A percentile compares a stretch with the other conserved stretches of the same genome.
phyloP scores from a whole-genome alignment of 805 yeast genomes.

The Schizosaccharomyces octosporus region DNA sequence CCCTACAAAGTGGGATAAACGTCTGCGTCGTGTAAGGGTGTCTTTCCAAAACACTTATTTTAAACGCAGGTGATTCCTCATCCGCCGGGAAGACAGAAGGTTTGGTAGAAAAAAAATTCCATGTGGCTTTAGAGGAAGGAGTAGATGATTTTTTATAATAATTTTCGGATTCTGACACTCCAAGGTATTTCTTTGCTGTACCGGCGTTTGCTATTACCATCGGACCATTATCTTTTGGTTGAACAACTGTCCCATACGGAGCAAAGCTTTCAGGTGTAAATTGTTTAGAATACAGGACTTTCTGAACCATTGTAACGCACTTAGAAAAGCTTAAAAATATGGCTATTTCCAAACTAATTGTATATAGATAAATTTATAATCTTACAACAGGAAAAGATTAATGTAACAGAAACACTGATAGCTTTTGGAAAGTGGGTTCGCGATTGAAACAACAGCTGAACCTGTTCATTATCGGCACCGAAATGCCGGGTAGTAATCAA shows the following conservation, averaged over 20 bases:
- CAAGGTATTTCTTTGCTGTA: neutral
- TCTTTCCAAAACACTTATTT: slow-evolving; percentile 51
- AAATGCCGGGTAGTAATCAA: too few species aligned
- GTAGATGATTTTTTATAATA: slow-evolving; percentile 31
- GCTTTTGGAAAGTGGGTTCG: too few species aligned
- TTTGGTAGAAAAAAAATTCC: neutral
- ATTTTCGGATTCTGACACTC: slow-evolving; percentile 27
- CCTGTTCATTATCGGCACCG: too few species aligned
- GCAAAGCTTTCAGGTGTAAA: neutral
- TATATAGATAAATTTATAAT: too few species aligned
- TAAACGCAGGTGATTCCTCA: slow-evolving; percentile 14
- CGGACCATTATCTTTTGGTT: neutral
- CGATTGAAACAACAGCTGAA: too few species aligned
- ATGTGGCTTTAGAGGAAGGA: neutral
- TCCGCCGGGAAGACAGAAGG: neutral
- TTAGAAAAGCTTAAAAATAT: too few species aligned
- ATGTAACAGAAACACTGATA: too few species aligned
- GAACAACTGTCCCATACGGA: neutral
- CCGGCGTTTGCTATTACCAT: neutral
- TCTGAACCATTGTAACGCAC: neutral
- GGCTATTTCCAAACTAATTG: too few species aligned
- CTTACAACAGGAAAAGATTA: too few species aligned
- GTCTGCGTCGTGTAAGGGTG: slow-evolving; percentile 82
- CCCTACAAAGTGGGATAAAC: slow-evolving; percentile 62
- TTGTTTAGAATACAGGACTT: neutral